Conservation (phyloP, 1,139 yeast species). For the Saccharomycopsis hybrid region DNA sequence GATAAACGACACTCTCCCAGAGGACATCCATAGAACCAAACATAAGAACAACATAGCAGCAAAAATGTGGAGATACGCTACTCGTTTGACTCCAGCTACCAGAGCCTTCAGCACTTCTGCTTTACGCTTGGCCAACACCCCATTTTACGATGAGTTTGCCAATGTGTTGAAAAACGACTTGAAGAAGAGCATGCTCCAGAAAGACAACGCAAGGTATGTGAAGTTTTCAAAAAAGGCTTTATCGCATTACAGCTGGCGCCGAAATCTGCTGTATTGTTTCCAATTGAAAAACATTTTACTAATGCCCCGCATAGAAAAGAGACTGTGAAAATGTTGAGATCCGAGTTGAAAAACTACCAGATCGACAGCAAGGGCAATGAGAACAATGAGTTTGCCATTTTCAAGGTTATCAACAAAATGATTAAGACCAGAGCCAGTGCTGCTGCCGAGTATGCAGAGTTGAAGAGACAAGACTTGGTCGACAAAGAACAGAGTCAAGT, state of each 20-base stretch:
- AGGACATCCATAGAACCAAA: too few species aligned
- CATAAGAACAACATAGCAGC: too few species aligned
- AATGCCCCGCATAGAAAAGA: too few species aligned
- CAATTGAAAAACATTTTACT: too few species aligned
- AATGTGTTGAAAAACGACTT: conserved; percentile 39
- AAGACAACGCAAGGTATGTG: conserved; percentile 32
- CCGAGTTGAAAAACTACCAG: conserved; percentile 56
- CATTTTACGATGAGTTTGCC: conserved; percentile 14
- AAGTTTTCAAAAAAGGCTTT: too few species aligned
- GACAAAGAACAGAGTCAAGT: conserved; percentile 49
- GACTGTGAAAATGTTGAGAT: conserved; percentile 48
- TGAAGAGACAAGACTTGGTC: conserved; percentile 50
- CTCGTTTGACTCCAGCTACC: background rate
- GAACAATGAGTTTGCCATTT: conserved; percentile 43
- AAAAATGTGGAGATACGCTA: background rate
- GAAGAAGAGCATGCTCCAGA: conserved; percentile 43
- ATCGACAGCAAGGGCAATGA: conserved; percentile 42
- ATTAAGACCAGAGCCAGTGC: conserved; percentile 49
- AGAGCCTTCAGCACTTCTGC: background rate
- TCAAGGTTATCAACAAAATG: conserved; percentile 43
- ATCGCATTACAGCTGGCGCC: too few species aligned
- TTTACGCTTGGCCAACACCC: background rate
- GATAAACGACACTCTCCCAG: too few species aligned
- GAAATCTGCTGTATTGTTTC: too few species aligned
- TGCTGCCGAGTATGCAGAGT: conserved; percentile 43